Base-by-base conservation (phyloP, 2,329 filamentous ascomycete genomes). In the Cordyceps tenuipes region DNA sequence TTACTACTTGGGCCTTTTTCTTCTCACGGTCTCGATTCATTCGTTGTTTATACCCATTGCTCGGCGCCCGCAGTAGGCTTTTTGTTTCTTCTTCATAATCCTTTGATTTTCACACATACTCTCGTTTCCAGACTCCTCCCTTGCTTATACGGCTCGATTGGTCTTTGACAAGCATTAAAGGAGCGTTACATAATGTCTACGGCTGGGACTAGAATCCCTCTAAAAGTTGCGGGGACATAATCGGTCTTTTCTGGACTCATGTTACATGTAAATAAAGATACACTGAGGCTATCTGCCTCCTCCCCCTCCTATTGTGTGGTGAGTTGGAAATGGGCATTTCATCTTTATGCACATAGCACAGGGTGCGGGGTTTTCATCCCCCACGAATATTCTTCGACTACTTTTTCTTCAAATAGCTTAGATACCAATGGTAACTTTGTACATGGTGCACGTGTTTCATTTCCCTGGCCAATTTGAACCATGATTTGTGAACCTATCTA, bases 331-430 rank as follows among this genome's bases (percentile, higher is more conserved):
- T 31, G 43, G 50, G 41, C 49, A 59, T 48, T 46, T 47, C 21
- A 59, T 53, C 49, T 59, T 59, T 53, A 59, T 59, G 57, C 50
- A 59, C 57, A 59, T 59, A 41, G n/a, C 36, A 52, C 26, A 13
- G 21, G 29, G 26, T 52, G 57, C 49, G 50, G 39, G 43, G n/a
- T 59, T 31, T 53, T 21, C n/a, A 17, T 7, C 43, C 43, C 57
- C 49, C 43, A 59, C 43, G 57, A 59, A 59, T 59, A 59, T 59
- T 54, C 26, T 53, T 54, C 21, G n/a, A 26, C 41, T 34, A 44
- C 17, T 54, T 52, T 53, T 66, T 62, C 61, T 57, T 64, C 64
- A 64, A 31, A 58, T 66, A 66, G 64, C 62, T 67, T 66, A 62
- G 63, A 67, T 68, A 66, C 62, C 63, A 66, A 64, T 64, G 62